A percentile compares a stretch with the other conserved stretches of the same genome.
These are phyloP conservation scores for Dothideomycetes sp. DNA, from an alignment of 2,329 filamentous ascomycete species.

Conservation along the genomic window DNA sequence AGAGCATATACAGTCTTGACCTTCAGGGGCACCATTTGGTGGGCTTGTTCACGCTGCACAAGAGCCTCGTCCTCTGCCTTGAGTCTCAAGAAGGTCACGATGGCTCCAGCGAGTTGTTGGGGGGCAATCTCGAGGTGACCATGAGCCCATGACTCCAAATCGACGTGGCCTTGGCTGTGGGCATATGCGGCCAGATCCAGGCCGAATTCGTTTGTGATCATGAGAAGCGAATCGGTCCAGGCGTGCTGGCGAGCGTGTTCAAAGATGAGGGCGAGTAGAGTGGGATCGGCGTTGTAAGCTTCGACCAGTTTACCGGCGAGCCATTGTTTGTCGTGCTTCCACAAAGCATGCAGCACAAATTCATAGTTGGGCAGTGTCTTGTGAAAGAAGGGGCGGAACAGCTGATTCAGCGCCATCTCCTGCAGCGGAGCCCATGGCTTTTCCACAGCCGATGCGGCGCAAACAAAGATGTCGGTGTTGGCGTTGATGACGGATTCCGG, in stretches of 20 bases:
- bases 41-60: conserved; percentile 61
- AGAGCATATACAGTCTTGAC: conserved; percentile 78
- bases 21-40: conserved; percentile 59
- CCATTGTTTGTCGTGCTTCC: conserved; percentile 84
- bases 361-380: conserved; percentile 70
- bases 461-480: conserved; percentile 69
- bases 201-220: conserved; percentile 72
- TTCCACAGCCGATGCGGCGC: conserved; percentile 66
- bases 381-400: conserved; percentile 75
- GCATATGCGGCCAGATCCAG: conserved; percentile 80
- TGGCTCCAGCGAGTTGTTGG: conserved; percentile 56
- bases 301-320: conserved; percentile 72
- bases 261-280: conserved; percentile 59
- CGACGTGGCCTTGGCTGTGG: conserved; percentile 69
- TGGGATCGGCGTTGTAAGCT: conserved; percentile 60
- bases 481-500: conserved; percentile 56
- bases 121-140: conserved; percentile 44
- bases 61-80: conserved; percentile 75
- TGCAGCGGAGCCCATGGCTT: conserved; percentile 70
- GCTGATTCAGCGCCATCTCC: conserved; percentile 62
- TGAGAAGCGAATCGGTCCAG: conserved; percentile 76
- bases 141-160: conserved; percentile 72
- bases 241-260: conserved; percentile 72
- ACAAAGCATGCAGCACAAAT: conserved; percentile 84
- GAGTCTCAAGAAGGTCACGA: conserved; percentile 73